These are phyloP conservation scores for Cutaneotrichosporon dermatis DNA, from an alignment of 1,284 basidiomycete genomes.

Conservation along the genomic window DNA sequence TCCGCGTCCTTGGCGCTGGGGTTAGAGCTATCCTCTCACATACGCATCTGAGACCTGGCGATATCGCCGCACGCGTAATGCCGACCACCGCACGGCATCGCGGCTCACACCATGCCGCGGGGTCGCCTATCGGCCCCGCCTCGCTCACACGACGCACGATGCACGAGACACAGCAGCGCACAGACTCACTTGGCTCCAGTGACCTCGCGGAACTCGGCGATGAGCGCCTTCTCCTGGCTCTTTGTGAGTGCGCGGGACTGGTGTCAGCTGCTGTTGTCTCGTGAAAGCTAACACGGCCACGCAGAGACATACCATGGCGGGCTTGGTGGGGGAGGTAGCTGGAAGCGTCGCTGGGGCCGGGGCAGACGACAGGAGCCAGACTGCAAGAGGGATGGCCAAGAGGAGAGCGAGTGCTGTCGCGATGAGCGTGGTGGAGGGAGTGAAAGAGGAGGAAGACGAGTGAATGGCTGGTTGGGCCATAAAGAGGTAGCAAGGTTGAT, in stretches of 20 bases:
- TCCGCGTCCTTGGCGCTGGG: conserved; percentile 35
- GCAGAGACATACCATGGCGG: background rate
- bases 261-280: background rate
- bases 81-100: background rate
- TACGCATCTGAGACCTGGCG: background rate
- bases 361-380: conserved; percentile 1
- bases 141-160: no score
- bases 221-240: conserved; percentile 20
- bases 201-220: conserved; percentile 38
- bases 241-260: conserved; percentile 22
- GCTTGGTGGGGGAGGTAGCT: background rate
- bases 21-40: background rate
- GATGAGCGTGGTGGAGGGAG: background rate
- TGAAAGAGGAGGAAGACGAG: background rate
- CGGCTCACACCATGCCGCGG: no score
- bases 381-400: background rate
- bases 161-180: background rate
- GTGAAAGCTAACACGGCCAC: no score
- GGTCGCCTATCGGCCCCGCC: no score
- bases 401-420: background rate
- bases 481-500: background rate
- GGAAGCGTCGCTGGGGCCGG: no score
- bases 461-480: background rate
- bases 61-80: background rate
- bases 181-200: conserved; percentile 40